These are phyloP conservation scores for Xylariaceae sp. DNA, from an alignment of 2,329 filamentous ascomycete species.

Conservation along the genomic window DNA sequence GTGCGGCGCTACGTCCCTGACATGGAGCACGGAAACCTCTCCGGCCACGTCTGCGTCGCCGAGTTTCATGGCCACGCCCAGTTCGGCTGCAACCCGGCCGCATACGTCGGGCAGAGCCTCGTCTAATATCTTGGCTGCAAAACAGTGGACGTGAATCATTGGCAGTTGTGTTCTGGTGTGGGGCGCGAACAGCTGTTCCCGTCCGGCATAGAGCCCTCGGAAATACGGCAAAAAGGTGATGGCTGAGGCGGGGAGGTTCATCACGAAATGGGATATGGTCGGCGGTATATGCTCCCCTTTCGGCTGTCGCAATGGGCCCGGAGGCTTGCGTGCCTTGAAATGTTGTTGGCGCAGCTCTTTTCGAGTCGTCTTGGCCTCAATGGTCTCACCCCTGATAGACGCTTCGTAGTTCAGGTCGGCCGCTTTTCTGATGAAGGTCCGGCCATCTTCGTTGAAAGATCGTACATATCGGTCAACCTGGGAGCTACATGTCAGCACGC, in stretches of 20 bases:
- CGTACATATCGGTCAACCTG: slow-evolving; percentile 62
- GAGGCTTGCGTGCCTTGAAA: slow-evolving; percentile 11
- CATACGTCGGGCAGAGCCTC: slow-evolving; percentile 58
- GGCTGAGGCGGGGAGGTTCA: slow-evolving; percentile 91
- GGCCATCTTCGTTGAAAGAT: slow-evolving; percentile 75
- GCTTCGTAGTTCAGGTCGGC: slow-evolving; percentile 52
- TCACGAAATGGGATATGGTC: slow-evolving; percentile 87
- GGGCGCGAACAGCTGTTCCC: slow-evolving; percentile 57
- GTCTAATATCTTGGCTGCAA: slow-evolving; percentile 74
- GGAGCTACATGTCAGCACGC: slow-evolving; percentile 6
- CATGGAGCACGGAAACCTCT: slow-evolving; percentile 54
- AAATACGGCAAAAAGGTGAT: slow-evolving; percentile 73
- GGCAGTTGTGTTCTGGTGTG: slow-evolving; percentile 57
- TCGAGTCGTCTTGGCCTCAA: slow-evolving; percentile 43
- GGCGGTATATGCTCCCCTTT: slow-evolving; percentile 52
- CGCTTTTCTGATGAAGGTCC: slow-evolving; percentile 67
- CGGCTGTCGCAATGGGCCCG: slow-evolving; percentile 29
- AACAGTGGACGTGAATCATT: slow-evolving; percentile 90
- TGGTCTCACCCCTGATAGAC: slow-evolving; percentile 43
- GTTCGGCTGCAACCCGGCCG: slow-evolving; percentile 53
- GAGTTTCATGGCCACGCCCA: slow-evolving; percentile 51
- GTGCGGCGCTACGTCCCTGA: slow-evolving; percentile 82
- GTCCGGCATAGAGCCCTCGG: slow-evolving; percentile 70
- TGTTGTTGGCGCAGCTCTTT: slow-evolving; percentile 31
- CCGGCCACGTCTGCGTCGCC: slow-evolving; percentile 40